These are phyloP conservation scores for Rhizophora apiculata DNA, from an alignment of 345 rosid species.

Conservation along the genomic window DNA sequence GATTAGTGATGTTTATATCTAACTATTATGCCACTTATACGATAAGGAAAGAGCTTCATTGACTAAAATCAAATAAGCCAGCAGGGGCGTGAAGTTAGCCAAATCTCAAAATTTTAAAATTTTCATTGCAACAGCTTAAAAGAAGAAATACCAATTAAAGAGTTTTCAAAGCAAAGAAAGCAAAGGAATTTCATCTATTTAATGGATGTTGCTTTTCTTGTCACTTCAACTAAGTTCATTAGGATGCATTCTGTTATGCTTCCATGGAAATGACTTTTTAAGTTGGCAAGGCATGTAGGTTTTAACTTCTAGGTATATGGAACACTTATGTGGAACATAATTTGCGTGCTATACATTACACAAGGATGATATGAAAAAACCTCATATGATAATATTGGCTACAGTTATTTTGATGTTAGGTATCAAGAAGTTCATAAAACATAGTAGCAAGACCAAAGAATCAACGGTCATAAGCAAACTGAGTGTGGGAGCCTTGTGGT, in stretches of 20 bases:
- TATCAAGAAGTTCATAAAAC: neutral
- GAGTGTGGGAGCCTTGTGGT: too few species aligned
- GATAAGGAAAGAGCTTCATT: neutral
- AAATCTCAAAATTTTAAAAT: neutral
- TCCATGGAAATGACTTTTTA: too few species aligned
- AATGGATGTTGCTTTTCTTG: neutral
- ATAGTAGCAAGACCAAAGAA: neutral
- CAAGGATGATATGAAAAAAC: neutral
- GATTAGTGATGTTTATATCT: neutral
- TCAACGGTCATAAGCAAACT: neutral
- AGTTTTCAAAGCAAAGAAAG: neutral
- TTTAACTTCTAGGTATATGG: too few species aligned
- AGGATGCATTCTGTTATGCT: too few species aligned
- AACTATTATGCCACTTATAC: neutral
- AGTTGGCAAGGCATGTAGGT: too few species aligned
- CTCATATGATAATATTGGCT: neutral
- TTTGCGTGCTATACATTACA: neutral
- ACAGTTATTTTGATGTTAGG: neutral
- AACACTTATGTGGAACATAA: too few species aligned
- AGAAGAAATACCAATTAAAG: neutral
- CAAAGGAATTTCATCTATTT: neutral
- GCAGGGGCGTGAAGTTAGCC: neutral
- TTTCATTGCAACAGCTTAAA: neutral
- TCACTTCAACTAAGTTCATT: too few species aligned
- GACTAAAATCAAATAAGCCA: neutral